phyloP scores from a whole-genome alignment of 768 basidiomycete genomes.

The Galerina sulciceps region DNA sequence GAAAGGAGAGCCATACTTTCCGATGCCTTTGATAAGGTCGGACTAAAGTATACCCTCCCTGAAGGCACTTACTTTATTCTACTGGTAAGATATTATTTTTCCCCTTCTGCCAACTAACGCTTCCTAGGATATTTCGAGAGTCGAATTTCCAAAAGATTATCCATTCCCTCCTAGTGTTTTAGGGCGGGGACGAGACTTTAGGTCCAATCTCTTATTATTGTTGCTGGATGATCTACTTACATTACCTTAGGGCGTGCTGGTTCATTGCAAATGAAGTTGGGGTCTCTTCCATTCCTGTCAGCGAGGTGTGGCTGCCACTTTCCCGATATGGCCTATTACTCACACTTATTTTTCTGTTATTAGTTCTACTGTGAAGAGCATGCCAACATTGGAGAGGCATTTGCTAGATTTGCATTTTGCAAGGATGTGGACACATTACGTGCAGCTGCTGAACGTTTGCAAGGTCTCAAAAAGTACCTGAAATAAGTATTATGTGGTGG shows the following conservation, averaged over 20 bases:
- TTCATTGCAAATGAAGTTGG: slow-evolving; percentile 90
- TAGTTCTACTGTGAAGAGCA: slow-evolving; percentile 95
- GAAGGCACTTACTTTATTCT: slow-evolving; percentile 93
- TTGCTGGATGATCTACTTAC: not conserved
- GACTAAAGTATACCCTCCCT: slow-evolving; percentile 84
- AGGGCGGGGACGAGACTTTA: slow-evolving; percentile 88
- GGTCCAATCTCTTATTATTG: slow-evolving; percentile 38
- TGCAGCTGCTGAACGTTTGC: slow-evolving; percentile 82
- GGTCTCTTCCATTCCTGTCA: slow-evolving; percentile 93
- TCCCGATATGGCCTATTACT: not conserved
- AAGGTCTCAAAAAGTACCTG: slow-evolving; percentile 71
- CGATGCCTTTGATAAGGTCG: slow-evolving; percentile 80
- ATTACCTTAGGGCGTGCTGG: slow-evolving; percentile 77
- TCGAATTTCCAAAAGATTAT: slow-evolving; percentile 85
- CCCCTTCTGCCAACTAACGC: not conserved
- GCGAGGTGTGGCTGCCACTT: slow-evolving; percentile 70
- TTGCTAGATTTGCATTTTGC: slow-evolving; percentile 92
- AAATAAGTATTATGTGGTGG: slow-evolving; percentile 13
- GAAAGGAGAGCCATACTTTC: slow-evolving; percentile 80
- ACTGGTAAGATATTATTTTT: slow-evolving; percentile 51
- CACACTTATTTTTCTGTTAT: slow-evolving; percentile 11
- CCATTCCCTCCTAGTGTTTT: slow-evolving; percentile 76
- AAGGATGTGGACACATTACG: slow-evolving; percentile 89
- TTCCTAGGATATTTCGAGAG: slow-evolving; percentile 66
- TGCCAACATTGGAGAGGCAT: slow-evolving; percentile 82